These are phyloP conservation scores for Pseudocercospora vitis DNA, from an alignment of 2,329 filamentous ascomycete species.

Conservation along the genomic window DNA sequence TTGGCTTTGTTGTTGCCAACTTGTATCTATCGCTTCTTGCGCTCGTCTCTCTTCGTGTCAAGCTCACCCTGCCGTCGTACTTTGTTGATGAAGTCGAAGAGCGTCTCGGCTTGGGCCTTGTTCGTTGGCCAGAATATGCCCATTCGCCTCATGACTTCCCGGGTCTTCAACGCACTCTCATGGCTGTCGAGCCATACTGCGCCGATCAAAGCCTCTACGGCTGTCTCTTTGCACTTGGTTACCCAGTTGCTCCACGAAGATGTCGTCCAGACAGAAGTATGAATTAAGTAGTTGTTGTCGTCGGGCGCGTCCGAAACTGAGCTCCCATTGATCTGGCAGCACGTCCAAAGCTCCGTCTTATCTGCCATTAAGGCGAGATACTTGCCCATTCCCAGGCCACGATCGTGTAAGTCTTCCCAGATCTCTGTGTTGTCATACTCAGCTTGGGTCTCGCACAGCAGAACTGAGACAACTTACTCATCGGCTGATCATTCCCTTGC, in stretches of 20 bases:
- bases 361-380: conserved; percentile 11
- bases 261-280: background rate
- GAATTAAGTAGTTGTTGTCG: background rate
- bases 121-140: conserved; percentile 11
- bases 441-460: background rate
- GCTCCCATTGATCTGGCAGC: background rate
- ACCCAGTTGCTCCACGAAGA: background rate
- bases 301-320: background rate
- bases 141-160: conserved; percentile 3
- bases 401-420: background rate
- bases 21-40: background rate
- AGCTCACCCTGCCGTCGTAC: background rate
- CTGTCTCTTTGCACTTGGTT: background rate
- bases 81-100: background rate
- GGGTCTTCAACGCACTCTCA: background rate
- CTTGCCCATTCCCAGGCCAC: conserved; percentile 3
- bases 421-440: background rate
- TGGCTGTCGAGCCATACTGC: background rate
- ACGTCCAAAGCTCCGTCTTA: background rate
- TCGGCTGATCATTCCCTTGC: background rate
- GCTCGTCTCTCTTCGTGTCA: background rate
- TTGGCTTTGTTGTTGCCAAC: too few relatives aligned
- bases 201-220: conserved; percentile 10
- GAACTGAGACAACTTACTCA: background rate
- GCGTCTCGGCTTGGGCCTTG: background rate